Conservation (phyloP, 2,329 filamentous ascomycete genomes). For the Ophiocordyceps camponoti-leonardi region DNA sequence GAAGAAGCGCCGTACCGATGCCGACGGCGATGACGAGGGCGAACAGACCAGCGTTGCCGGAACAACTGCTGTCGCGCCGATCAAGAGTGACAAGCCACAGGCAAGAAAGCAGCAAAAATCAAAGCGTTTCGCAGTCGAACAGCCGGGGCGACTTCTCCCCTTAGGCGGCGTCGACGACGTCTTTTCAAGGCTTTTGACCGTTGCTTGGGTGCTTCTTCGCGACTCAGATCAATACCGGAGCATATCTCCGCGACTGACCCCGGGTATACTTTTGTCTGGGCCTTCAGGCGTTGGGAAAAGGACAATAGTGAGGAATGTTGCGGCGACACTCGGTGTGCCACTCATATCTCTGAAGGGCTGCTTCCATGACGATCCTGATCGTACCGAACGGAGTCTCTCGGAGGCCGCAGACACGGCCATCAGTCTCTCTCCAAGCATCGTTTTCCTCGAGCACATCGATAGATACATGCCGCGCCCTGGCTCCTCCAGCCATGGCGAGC, state of each 20-base stretch:
- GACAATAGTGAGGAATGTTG: conserved; percentile 57
- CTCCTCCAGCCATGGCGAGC: conserved; percentile 68
- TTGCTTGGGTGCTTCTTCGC: conserved; percentile 6
- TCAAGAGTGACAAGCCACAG: conserved; percentile 10
- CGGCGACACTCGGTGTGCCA: conserved; percentile 53
- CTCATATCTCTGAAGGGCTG: conserved; percentile 39
- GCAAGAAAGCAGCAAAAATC: conserved; percentile 14
- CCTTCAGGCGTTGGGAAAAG: conserved; percentile 71
- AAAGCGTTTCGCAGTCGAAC: conserved; percentile 14
- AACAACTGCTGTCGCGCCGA: not conserved
- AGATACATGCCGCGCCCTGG: conserved; percentile 59
- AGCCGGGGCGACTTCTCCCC: conserved; percentile 5
- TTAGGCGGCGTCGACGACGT: conserved; percentile 15
- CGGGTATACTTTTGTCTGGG: conserved; percentile 58
- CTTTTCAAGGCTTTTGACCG: conserved; percentile 6
- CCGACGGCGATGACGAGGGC: conserved; percentile 9
- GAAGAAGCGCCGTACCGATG: conserved; percentile 17
- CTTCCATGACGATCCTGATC: conserved; percentile 18
- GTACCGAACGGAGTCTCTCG: conserved; percentile 18
- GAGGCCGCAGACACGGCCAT: conserved; percentile 58
- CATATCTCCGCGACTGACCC: conserved; percentile 3
- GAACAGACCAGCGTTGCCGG: conserved; percentile 2
- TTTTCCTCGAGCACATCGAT: conserved; percentile 89
- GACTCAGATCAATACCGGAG: conserved; percentile 6
- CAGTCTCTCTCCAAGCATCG: conserved; percentile 66